phyloP scores from a whole-genome alignment of 2,329 filamentous ascomycete species.

The Talaromyces sp. region DNA sequence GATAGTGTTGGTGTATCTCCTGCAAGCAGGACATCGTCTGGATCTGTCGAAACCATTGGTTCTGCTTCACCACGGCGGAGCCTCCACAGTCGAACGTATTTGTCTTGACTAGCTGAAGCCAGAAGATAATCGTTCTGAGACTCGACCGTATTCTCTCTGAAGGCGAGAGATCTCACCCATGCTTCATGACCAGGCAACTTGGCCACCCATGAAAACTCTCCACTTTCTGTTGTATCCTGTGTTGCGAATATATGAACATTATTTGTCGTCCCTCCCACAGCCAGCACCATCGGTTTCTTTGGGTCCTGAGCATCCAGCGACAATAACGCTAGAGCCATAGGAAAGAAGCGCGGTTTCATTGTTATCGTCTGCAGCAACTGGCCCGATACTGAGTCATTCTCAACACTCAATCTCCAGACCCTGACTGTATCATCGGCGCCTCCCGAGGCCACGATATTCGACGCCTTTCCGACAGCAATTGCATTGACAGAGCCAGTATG shows the following conservation, averaged over 20 bases:
- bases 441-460: constrained; percentile 51
- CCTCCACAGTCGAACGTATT: constrained; percentile 92
- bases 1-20: constrained; percentile 63
- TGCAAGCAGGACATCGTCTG: constrained; percentile 31
- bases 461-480: constrained; percentile 42
- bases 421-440: constrained; percentile 58
- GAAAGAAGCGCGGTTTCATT: constrained; percentile 73
- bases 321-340: constrained; percentile 67
- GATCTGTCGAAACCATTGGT: constrained; percentile 41
- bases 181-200: constrained; percentile 86
- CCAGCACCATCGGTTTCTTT: constrained; percentile 54
- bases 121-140: constrained; percentile 65
- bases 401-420: constrained; percentile 58
- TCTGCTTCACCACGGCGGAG: constrained; percentile 65
- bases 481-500: constrained; percentile 72
- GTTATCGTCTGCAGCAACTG: constrained; percentile 58
- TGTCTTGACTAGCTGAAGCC: constrained; percentile 93
- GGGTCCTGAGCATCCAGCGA: constrained; percentile 49
- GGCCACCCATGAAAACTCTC: constrained; percentile 64
- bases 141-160: constrained; percentile 57
- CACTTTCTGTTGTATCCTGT: constrained; percentile 31
- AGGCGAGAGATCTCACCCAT: constrained; percentile 84
- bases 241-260: constrained; percentile 74
- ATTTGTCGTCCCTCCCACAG: constrained; percentile 77
- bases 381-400: constrained; percentile 37